Percentiles rank a stretch among this genome's conserved stretches.
Evolutionary conservation across 805 yeast species (phyloP).

Genomic region (Candida manassasensis): DNA sequence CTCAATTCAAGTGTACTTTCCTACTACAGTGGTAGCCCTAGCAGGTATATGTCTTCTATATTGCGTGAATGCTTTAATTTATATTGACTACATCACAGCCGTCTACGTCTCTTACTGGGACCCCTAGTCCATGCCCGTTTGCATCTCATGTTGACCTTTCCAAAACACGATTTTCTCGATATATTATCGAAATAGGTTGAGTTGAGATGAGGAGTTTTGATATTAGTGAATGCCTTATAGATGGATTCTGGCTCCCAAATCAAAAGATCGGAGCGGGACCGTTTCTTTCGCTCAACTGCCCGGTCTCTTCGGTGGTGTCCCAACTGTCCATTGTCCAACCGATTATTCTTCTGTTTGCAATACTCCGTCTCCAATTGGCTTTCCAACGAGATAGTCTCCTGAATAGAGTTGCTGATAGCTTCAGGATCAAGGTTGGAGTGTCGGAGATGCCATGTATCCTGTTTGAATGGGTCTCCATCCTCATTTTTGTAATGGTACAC

Average conservation of each 20-base stretch:
- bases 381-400: conserved; percentile 12
- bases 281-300: not conserved
- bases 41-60: no score
- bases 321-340: not conserved
- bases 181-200: conserved; percentile 24
- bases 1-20: no score
- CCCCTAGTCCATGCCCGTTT: conserved; percentile 36
- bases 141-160: conserved; percentile 35
- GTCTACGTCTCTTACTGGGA: conserved; percentile 11
- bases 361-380: conserved; percentile 13
- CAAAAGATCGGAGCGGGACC: conserved; percentile 1
- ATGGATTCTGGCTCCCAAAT: conserved; percentile 31
- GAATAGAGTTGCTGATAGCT: conserved; percentile 11
- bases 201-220: conserved; percentile 19
- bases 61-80: no score
- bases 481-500: conserved; percentile 2
- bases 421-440: conserved; percentile 7
- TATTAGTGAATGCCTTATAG: conserved; percentile 28
- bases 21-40: no score
- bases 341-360: conserved; percentile 3
- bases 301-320: not conserved
- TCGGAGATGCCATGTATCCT: conserved; percentile 3
- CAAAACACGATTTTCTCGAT: conserved; percentile 33
- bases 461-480: conserved; percentile 1
- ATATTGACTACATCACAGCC: no score